Conservation (phyloP, 2,329 filamentous ascomycete genomes). For the Fusarium virguliforme region DNA sequence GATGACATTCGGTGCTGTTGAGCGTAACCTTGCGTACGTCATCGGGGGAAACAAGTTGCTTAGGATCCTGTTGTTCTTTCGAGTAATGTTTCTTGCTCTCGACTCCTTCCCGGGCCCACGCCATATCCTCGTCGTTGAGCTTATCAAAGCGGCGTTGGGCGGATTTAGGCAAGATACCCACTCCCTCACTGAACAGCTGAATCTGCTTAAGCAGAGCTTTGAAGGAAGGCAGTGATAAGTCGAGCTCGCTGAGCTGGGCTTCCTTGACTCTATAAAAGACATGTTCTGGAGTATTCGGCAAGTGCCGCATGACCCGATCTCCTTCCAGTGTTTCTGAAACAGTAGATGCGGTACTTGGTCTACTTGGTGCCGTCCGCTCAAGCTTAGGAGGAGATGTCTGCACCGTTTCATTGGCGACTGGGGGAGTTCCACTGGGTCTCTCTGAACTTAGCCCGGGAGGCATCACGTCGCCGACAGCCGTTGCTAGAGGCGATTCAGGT, state of each 20-base stretch:
- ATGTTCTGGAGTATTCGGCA: not conserved
- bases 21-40: not conserved
- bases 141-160: not conserved
- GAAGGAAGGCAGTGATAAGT: not conserved
- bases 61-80: conserved; percentile 1
- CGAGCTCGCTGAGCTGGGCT: not conserved
- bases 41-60: not conserved
- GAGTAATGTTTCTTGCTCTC: conserved; percentile 7
- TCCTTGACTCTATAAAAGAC: not conserved
- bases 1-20: not conserved
- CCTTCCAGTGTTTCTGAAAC: no score
- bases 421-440: no score
- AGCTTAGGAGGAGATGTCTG: no score
- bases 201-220: not conserved
- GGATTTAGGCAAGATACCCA: conserved; percentile 1
- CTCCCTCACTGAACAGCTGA: not conserved
- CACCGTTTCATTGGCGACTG: no score
- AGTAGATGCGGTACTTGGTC: no score
- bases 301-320: not conserved
- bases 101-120: conserved; percentile 2
- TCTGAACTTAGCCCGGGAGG: not conserved
- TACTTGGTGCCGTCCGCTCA: no score
- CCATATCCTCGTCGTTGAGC: not conserved
- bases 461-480: not conserved
- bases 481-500: not conserved